Conservation (phyloP, 1,284 basidiomycete genomes). For the Serendipita sp. region DNA sequence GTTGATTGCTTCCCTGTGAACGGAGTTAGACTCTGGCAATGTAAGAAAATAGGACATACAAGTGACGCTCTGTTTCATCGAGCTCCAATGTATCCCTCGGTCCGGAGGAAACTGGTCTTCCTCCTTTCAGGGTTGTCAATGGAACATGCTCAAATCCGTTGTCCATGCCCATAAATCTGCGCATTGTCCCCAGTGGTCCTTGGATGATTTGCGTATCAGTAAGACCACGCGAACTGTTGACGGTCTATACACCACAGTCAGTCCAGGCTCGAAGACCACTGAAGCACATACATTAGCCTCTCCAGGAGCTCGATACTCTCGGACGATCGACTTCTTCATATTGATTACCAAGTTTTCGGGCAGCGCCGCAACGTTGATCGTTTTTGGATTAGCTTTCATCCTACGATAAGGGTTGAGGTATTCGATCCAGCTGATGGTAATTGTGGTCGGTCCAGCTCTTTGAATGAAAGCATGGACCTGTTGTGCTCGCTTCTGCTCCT, state of each 20-base stretch:
- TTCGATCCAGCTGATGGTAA: conserved; percentile 52
- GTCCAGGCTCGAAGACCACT: neutral
- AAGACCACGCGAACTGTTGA: conserved; percentile 11
- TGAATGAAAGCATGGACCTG: conserved; percentile 51
- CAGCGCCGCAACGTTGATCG: conserved; percentile 53
- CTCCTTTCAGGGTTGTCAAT: conserved; percentile 28
- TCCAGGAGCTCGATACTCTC: conserved; percentile 31
- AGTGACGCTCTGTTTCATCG: conserved; percentile 54
- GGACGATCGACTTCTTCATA: conserved; percentile 60
- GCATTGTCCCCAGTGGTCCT: conserved; percentile 27
- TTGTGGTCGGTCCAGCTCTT: conserved; percentile 25
- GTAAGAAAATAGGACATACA: conserved; percentile 31
- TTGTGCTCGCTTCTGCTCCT: conserved; percentile 75
- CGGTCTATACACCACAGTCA: conserved; percentile 6
- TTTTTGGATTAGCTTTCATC: conserved; percentile 60
- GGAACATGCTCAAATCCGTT: conserved; percentile 47
- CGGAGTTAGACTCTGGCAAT: neutral
- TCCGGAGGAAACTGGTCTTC: conserved; percentile 10
- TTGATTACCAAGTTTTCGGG: conserved; percentile 61
- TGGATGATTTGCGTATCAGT: conserved; percentile 2
- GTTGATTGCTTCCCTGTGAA: conserved; percentile 47
- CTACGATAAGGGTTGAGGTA: conserved; percentile 81
- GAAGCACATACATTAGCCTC: neutral
- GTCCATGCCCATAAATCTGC: conserved; percentile 57
- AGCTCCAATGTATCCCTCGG: conserved; percentile 23